Conservation (phyloP, 495 filamentous ascomycete species). For the Diplogelasinospora grovesii region DNA sequence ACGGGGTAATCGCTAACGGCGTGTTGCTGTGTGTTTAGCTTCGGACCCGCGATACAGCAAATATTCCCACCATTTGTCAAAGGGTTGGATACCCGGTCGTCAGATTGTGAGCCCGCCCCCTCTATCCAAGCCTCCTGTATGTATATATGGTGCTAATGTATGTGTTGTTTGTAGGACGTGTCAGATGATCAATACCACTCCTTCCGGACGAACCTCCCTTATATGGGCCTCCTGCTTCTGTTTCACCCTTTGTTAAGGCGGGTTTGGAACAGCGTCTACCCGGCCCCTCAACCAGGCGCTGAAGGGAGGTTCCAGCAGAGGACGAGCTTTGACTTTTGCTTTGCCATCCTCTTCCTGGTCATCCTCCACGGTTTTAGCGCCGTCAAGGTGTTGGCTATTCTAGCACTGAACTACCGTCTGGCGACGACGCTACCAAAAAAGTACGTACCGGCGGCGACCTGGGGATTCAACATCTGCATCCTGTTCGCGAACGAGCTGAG, state of each 20-base stretch:
- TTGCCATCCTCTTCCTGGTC: constrained; percentile 70
- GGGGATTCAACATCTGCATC: constrained; percentile 83
- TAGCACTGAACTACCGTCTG: constrained; percentile 76
- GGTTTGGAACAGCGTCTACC: constrained; percentile 50
- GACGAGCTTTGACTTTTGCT: constrained; percentile 76
- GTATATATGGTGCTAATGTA: too few species aligned
- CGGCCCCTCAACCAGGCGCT: constrained; percentile 38
- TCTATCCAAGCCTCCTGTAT: background rate
- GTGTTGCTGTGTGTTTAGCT: constrained; percentile 50
- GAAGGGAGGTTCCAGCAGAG: constrained; percentile 67
- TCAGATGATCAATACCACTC: constrained; percentile 84
- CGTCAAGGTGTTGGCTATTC: constrained; percentile 71
- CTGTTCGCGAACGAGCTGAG: constrained; percentile 88
- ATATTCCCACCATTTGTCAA: constrained; percentile 62
- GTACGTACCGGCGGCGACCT: constrained; percentile 70
- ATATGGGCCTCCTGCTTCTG: constrained; percentile 61
- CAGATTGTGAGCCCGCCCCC: constrained; percentile 59
- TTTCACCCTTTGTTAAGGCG: constrained; percentile 73
- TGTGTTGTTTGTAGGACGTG: constrained; percentile 62
- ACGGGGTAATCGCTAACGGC: too few species aligned
- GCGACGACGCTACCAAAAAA: constrained; percentile 59
- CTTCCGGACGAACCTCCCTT: constrained; percentile 82
- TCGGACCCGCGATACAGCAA: constrained; percentile 73
- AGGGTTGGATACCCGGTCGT: constrained; percentile 92
- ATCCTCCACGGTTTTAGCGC: constrained; percentile 81